A percentile compares a stretch with the other conserved stretches of the same genome.
These are phyloP conservation scores for Obelidium mucronatum DNA, from an alignment of 192 early-diverging fungal genomes.

Conservation along the genomic window DNA sequence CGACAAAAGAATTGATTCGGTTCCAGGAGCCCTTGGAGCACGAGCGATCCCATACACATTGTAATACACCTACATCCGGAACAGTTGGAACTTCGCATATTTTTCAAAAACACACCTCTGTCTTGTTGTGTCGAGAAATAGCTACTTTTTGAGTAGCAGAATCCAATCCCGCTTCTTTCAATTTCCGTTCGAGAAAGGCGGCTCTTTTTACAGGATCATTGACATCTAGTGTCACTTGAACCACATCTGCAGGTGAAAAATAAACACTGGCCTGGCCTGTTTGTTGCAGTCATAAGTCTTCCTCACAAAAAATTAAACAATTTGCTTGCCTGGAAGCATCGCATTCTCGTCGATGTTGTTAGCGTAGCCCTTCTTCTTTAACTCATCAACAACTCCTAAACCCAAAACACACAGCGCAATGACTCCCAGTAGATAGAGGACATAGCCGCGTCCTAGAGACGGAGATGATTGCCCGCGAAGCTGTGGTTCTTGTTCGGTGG, in stretches of 20 bases:
- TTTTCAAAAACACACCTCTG: slow-evolving; percentile 6
- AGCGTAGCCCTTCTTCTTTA: slow-evolving; percentile 5
- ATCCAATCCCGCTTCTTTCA: background rate
- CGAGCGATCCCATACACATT: slow-evolving; percentile 85
- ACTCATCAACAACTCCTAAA: background rate
- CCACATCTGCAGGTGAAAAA: no score
- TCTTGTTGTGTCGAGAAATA: slow-evolving; percentile 6
- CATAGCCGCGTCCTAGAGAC: background rate
- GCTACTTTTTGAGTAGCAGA: slow-evolving; percentile 1
- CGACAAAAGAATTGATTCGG: slow-evolving; percentile 85
- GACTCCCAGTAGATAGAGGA: slow-evolving; percentile 6
- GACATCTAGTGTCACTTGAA: no score
- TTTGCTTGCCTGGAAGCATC: slow-evolving; percentile 52
- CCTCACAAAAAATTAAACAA: no score
- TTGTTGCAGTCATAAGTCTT: no score
- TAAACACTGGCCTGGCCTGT: no score
- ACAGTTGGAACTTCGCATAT: no score
- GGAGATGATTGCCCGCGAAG: background rate
- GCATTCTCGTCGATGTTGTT: slow-evolving; percentile 57
- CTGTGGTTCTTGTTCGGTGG: background rate
- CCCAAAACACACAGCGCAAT: slow-evolving; percentile 4
- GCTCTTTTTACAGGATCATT: no score
- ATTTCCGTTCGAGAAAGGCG: slow-evolving; percentile 7
- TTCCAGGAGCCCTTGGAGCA: slow-evolving; percentile 85
- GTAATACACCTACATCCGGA: slow-evolving; percentile 52